These are phyloP conservation scores for Rhodocollybia butyracea DNA, from an alignment of 768 basidiomycete species.

Conservation along the genomic window DNA sequence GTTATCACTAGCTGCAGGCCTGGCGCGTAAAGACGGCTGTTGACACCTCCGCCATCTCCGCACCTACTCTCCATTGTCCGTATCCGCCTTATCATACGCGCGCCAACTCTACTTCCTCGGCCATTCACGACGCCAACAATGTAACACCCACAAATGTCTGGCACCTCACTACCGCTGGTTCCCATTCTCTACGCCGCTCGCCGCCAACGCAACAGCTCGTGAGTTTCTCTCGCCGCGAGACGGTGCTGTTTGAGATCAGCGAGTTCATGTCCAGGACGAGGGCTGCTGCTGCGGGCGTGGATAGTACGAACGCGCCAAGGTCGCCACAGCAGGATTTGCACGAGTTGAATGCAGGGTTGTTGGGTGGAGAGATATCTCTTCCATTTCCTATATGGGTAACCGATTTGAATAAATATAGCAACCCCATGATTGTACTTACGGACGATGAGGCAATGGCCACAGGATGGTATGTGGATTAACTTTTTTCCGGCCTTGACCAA, in stretches of 20 bases:
- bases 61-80: conserved; percentile 35
- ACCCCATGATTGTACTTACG: no score
- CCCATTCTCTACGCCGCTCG: conserved; percentile 36
- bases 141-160: no score
- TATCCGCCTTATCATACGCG: conserved; percentile 52
- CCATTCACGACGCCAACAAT: conserved; percentile 24
- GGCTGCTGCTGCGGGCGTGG: no score
- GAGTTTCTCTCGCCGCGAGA: conserved; percentile 59
- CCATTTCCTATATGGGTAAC: no score
- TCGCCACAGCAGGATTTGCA: conserved; percentile 55
- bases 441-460: no score
- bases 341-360: conserved; percentile 47
- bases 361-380: conserved; percentile 24
- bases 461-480: no score
- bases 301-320: no score
- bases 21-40: not conserved
- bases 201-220: conserved; percentile 57
- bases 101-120: no score
- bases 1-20: conserved; percentile 44
- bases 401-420: no score
- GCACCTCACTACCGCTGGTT: conserved; percentile 22
- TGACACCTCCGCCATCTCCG: conserved; percentile 14
- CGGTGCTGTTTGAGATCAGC: conserved; percentile 41
- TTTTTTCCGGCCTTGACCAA: no score
- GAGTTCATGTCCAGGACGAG: conserved; percentile 30